Evolutionary conservation across 2,329 filamentous ascomycete genomes (phyloP).

Genomic region (Myrmaecium sp.): DNA sequence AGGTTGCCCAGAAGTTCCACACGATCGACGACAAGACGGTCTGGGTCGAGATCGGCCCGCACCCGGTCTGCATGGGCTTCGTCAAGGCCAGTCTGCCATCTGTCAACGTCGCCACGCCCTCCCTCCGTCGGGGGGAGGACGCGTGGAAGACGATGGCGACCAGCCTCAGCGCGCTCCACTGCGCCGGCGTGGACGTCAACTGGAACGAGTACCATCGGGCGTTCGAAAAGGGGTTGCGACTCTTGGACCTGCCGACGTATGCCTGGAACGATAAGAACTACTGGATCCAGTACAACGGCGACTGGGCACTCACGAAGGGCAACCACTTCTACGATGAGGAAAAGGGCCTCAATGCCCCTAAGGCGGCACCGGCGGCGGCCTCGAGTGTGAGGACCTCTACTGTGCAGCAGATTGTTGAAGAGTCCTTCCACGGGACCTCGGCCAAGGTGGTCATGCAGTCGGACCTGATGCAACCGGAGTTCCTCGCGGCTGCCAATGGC

Average conservation of each 20-base stretch:
- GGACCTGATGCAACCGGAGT: slow-evolving; percentile 23
- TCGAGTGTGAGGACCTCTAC: slow-evolving; percentile 14
- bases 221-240: slow-evolving; percentile 26
- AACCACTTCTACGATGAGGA: slow-evolving; percentile 7
- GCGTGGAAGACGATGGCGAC: slow-evolving; percentile 22
- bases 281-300: slow-evolving; percentile 19
- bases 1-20: slow-evolving; percentile 14
- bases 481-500: slow-evolving; percentile 22
- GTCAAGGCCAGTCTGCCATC: slow-evolving; percentile 18
- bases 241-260: slow-evolving; percentile 36
- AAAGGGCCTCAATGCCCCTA: slow-evolving; percentile 1
- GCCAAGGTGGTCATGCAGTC: slow-evolving; percentile 21
- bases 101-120: slow-evolving; percentile 1
- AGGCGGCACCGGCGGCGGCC: not conserved
- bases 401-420: slow-evolving; percentile 21
- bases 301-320: slow-evolving; percentile 14
- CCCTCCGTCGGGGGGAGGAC: slow-evolving; percentile 4
- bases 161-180: slow-evolving; percentile 34
- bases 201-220: slow-evolving; percentile 45
- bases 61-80: slow-evolving; percentile 30
- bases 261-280: slow-evolving; percentile 17
- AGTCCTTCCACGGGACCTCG: slow-evolving; percentile 11
- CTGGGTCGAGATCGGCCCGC: slow-evolving; percentile 30
- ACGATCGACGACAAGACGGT: slow-evolving; percentile 20
- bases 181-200: slow-evolving; percentile 35